Evolutionary conservation across 2,329 filamentous ascomycete genomes (phyloP), one percentile per base, ranked within the genome.

Genomic region (Aspergillus terreus): DNA sequence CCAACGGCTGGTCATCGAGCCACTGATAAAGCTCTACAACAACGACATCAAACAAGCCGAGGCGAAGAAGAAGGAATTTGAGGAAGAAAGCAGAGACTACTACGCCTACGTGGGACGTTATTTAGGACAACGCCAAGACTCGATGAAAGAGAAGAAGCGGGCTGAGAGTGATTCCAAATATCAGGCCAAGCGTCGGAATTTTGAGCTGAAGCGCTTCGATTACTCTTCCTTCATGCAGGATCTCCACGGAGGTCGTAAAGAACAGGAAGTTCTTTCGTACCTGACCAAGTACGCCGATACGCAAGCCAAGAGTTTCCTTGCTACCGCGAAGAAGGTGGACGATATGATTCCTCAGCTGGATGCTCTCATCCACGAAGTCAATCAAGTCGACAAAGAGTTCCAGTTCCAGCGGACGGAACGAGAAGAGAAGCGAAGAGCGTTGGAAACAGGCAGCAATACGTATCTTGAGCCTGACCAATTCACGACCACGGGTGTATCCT

Each of bases 191-290:
- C 84, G 92, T 59, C 86, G 90, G 42, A 96, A 91, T 61, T 99
- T 99, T 64, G 94, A 99, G 75, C 80, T 99, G 51, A 96, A 95
- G 75, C 86, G 95, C 9, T 99, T 99, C 64, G 95, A 99, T 71
- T 99, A 99, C 70, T 97, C 92, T 3, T 96, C 90, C 12, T 99
- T 97, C 67, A 95, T 99, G 89, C 92, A 97, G 65, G 94, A 99
- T 75, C 79, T 99, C n/a, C 94, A 97, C 57, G 94, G 94, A 27
- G 94, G 94, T n/a, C 86, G 94, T 56, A 99, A 97, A 69, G 94
- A 99, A 64, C 94, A 97, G 66, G 94, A 99, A 69, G 89, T 99
- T 4, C 74, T 99, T 27, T 97, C 92, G 1, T 89, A 96, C 66
- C 79, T 99, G 30, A 99, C 94, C 1, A 92, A 87, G 67, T 99